Evolutionary conservation across 352 stramenopile species (phyloP).

Genomic region (Pythium brachiatum): DNA sequence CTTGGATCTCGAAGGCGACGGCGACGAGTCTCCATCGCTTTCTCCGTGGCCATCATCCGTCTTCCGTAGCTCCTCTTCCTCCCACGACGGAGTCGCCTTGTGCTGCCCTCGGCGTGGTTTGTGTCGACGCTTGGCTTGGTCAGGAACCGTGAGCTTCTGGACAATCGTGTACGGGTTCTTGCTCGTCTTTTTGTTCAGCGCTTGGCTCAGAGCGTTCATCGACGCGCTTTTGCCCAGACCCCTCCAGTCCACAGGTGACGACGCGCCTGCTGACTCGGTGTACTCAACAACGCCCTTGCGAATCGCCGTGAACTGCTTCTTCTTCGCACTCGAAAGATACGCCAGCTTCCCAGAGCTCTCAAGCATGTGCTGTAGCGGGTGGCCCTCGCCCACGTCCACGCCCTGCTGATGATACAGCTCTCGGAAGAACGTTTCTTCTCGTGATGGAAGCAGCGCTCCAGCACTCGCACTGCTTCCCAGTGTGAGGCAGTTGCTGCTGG

Average conservation of each 20-base stretch:
- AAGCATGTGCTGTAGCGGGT: constrained; percentile 74
- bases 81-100: not conserved
- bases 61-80: not conserved
- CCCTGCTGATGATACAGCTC: constrained; percentile 63
- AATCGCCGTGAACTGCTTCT: constrained; percentile 46
- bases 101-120: not conserved
- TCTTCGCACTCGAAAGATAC: constrained; percentile 29
- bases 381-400: constrained; percentile 32
- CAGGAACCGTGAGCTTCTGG: constrained; percentile 4
- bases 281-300: constrained; percentile 23
- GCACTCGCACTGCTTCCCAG: not conserved
- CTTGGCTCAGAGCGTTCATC: constrained; percentile 39
- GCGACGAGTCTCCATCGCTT: not conserved
- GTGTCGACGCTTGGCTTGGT: not conserved
- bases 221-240: constrained; percentile 25
- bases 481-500: not conserved
- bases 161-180: constrained; percentile 22
- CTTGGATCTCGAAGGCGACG: constrained; percentile 7
- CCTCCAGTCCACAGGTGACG: constrained; percentile 13
- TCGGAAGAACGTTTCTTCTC: constrained; percentile 70
- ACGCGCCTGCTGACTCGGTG: not conserved
- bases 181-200: constrained; percentile 25
- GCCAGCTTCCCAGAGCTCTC: constrained; percentile 49
- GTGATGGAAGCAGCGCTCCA: constrained; percentile 14
- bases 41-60: not conserved